These are phyloP conservation scores for Aspergillus clavatus DNA, from an alignment of 2,329 filamentous ascomycete genomes.

Conservation along the genomic window DNA sequence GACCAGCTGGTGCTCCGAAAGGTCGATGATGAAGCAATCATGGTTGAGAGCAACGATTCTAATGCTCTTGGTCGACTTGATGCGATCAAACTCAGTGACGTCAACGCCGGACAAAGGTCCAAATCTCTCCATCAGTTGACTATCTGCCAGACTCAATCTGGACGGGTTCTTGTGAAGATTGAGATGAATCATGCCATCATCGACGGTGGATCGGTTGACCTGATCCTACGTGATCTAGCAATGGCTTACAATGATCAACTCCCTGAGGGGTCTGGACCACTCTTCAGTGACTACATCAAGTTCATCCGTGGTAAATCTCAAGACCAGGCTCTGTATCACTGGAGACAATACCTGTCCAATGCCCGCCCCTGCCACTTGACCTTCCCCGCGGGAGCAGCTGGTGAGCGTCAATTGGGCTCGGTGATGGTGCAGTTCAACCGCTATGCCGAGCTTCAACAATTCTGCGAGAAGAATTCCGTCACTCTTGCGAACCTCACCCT, in stretches of 20 bases:
- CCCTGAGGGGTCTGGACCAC: slow-evolving; percentile 23
- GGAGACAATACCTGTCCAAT: slow-evolving; percentile 33
- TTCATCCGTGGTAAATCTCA: slow-evolving; percentile 26
- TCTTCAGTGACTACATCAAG: slow-evolving; percentile 37
- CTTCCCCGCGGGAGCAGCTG: slow-evolving; percentile 5
- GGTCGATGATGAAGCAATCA: slow-evolving; percentile 20
- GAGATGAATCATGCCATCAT: slow-evolving; percentile 39
- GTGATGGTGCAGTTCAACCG: slow-evolving; percentile 27
- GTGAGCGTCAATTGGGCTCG: slow-evolving; percentile 21
- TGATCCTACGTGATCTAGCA: slow-evolving; percentile 29
- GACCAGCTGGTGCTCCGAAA: slow-evolving; percentile 36
- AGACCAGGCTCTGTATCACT: slow-evolving; percentile 27
- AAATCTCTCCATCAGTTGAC: slow-evolving; percentile 34
- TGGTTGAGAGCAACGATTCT: slow-evolving; percentile 28
- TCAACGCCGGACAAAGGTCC: slow-evolving; percentile 19
- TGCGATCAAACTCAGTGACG: slow-evolving; percentile 24
- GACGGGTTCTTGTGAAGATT: slow-evolving; percentile 31
- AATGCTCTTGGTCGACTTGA: slow-evolving; percentile 24
- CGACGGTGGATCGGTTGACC: slow-evolving; percentile 32
- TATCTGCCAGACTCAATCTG: slow-evolving; percentile 29
- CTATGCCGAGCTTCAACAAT: slow-evolving; percentile 27
- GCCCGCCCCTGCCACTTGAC: slow-evolving; percentile 16
- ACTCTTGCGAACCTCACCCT: slow-evolving; percentile 37
- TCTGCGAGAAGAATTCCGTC: slow-evolving; percentile 28
- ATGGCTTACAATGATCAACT: slow-evolving; percentile 30